Evolutionary conservation across 2,329 filamentous ascomycete species (phyloP), one percentile per base, ranked within the genome.

Genomic region (Nothomitra cinnamomea): DNA sequence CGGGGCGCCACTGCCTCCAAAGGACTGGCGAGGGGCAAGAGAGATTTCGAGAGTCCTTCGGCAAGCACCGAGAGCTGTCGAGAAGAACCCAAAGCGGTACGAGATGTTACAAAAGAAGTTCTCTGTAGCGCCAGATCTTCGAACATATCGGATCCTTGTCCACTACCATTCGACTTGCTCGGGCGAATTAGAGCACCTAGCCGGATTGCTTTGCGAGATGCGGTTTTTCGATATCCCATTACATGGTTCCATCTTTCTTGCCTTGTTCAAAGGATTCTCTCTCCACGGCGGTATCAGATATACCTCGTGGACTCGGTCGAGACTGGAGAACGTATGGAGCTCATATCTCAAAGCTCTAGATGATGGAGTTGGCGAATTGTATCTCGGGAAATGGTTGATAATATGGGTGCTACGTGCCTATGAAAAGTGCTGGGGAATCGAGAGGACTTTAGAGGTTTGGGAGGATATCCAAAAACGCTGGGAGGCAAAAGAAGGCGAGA

Each of bases 181-280:
- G 2, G 90, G 90, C 15, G 75, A 94, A 58, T 72, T 95, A 21
- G 70, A 79, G 41, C 79, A 79, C 57, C 79, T 94, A 12, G 77
- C 79, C 10, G 75, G 79, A 50, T 77, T 87, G 45, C 70, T 98
- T 21, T 76, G 79, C 48, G 90, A 96, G 64, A 95, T 95, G 87
- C 78, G 77, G 54, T 68, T 70, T 38, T 80, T 81, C 58, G 69
- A 74, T 2, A 72, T 94, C 2, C 77, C 80, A 0, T 69, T 90
- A 15, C 80, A 90, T 56, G 84, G 83, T 4, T 77, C 83, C 55
- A 77, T 94, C 22, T 95, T 90, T 61, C 72, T 92, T 38, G 75
- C 83, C 6, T 71, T 96, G 2, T 85, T 96, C 68, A 83, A 87
- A 60, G 88, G 85, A 0, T 98, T 96, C 63, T 73, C 76, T 32